These are phyloP conservation scores for Cadophora sp. DNA, from an alignment of 2,329 filamentous ascomycete genomes.

Conservation along the genomic window DNA sequence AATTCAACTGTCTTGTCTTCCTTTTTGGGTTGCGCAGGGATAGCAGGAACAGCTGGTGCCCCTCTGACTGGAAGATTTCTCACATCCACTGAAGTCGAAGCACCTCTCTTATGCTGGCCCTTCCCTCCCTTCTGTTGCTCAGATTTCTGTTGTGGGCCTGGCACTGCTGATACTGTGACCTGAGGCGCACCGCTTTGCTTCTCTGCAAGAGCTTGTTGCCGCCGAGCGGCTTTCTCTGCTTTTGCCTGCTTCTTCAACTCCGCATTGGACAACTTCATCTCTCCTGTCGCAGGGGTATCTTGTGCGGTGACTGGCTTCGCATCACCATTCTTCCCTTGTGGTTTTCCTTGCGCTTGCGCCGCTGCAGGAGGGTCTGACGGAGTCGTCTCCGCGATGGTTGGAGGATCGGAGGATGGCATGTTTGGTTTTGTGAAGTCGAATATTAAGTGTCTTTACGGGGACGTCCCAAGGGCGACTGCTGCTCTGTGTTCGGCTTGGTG, in stretches of 20 bases:
- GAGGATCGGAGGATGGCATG: conserved; percentile 35
- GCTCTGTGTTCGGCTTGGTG: background rate
- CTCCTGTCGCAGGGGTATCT: conserved; percentile 27
- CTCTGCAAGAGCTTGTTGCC: conserved; percentile 72
- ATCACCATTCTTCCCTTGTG: conserved; percentile 14
- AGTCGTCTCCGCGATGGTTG: conserved; percentile 23
- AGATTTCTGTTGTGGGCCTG: conserved; percentile 68
- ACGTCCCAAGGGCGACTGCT: background rate
- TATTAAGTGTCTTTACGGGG: background rate
- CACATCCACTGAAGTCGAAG: conserved; percentile 40
- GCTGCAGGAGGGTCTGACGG: conserved; percentile 15
- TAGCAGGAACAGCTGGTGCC: conserved; percentile 41
- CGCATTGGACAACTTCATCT: conserved; percentile 58
- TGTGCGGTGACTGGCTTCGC: conserved; percentile 26
- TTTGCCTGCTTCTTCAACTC: conserved; percentile 84
- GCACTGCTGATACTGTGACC: conserved; percentile 4
- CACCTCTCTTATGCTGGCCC: conserved; percentile 47
- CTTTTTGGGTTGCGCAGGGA: conserved; percentile 57
- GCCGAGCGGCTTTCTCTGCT: conserved; percentile 87
- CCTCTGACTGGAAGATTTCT: conserved; percentile 39
- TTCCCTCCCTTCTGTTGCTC: conserved; percentile 45
- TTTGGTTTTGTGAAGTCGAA: background rate
- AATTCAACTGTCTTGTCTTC: conserved; percentile 73
- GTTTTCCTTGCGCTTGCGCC: conserved; percentile 24
- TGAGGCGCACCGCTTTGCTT: conserved; percentile 40